phyloP scores from a whole-genome alignment of 2,329 filamentous ascomycete species.

The Pestalotiopsis sp. region DNA sequence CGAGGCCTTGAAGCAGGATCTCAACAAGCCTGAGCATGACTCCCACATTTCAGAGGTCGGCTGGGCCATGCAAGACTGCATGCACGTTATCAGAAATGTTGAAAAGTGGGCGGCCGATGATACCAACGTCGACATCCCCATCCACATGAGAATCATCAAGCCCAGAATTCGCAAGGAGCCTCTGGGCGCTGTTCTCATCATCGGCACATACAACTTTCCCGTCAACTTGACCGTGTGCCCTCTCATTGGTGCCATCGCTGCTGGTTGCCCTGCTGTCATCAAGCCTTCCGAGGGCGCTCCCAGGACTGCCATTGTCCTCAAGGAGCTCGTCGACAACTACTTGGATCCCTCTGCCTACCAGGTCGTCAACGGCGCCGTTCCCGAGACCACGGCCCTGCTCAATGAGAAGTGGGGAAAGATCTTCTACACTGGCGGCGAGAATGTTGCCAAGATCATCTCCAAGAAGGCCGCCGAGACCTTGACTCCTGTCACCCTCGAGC shows the following conservation, averaged over 20 bases:
- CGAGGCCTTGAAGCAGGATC: slow-evolving; percentile 76
- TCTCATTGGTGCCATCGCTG: slow-evolving; percentile 86
- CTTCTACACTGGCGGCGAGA: slow-evolving; percentile 85
- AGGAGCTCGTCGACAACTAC: slow-evolving; percentile 74
- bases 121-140: slow-evolving; percentile 67
- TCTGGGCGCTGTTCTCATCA: slow-evolving; percentile 79
- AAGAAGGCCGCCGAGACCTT: slow-evolving; percentile 88
- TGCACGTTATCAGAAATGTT: slow-evolving; percentile 78
- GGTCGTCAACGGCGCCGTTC: slow-evolving; percentile 78
- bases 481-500: slow-evolving; percentile 86
- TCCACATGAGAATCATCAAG: slow-evolving; percentile 69
- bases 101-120: slow-evolving; percentile 86
- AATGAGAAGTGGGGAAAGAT: slow-evolving; percentile 97
- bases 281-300: slow-evolving; percentile 90
- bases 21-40: slow-evolving; percentile 80
- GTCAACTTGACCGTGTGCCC: slow-evolving; percentile 79
- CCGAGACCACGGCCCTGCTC: slow-evolving; percentile 80
- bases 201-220: slow-evolving; percentile 94
- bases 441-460: slow-evolving; percentile 83
- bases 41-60: slow-evolving; percentile 73
- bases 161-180: slow-evolving; percentile 87
- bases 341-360: slow-evolving; percentile 79
- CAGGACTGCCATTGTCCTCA: slow-evolving; percentile 74
- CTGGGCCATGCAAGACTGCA: slow-evolving; percentile 80
- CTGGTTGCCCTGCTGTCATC: slow-evolving; percentile 85